These are phyloP conservation scores for Penicillium angulare DNA, from an alignment of 495 filamentous ascomycete genomes.

Conservation along the genomic window DNA sequence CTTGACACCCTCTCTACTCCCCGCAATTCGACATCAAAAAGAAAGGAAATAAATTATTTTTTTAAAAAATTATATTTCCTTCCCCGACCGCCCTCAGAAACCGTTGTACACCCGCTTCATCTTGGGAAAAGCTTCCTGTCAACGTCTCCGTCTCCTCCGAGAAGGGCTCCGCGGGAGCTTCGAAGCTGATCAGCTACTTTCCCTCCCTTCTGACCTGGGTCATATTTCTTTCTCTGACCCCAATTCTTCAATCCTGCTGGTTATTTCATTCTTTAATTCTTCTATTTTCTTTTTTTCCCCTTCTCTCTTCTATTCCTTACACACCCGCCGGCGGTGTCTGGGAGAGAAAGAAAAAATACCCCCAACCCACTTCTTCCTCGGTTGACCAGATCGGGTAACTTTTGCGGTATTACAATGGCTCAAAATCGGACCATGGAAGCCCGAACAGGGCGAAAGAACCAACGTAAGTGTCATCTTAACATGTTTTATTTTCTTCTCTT, in stretches of 20 bases:
- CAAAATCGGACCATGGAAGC: slow-evolving; percentile 72
- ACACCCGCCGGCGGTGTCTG: not conserved
- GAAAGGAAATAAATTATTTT: too few relatives aligned
- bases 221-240: slow-evolving; percentile 4
- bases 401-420: slow-evolving; percentile 49
- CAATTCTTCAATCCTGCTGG: not conserved
- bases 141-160: not conserved
- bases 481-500: too few relatives aligned
- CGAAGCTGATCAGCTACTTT: slow-evolving; percentile 3
- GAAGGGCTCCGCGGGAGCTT: slow-evolving; percentile 20
- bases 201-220: slow-evolving; percentile 1
- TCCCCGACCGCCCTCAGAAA: slow-evolving; percentile 5
- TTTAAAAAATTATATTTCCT: too few relatives aligned
- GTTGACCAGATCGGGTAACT: slow-evolving; percentile 3
- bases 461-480: slow-evolving; percentile 60
- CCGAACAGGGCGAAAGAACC: slow-evolving; percentile 71
- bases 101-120: not conserved
- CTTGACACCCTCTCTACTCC: slow-evolving; percentile 12
- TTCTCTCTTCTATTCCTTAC: slow-evolving; percentile 19
- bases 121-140: not conserved
- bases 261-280: slow-evolving; percentile 1
- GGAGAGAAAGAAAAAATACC: not conserved
- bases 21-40: slow-evolving; percentile 14
- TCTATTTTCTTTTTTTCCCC: slow-evolving; percentile 6
- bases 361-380: not conserved